Conservation (phyloP, 768 basidiomycete genomes). For the Boletus edulis region DNA sequence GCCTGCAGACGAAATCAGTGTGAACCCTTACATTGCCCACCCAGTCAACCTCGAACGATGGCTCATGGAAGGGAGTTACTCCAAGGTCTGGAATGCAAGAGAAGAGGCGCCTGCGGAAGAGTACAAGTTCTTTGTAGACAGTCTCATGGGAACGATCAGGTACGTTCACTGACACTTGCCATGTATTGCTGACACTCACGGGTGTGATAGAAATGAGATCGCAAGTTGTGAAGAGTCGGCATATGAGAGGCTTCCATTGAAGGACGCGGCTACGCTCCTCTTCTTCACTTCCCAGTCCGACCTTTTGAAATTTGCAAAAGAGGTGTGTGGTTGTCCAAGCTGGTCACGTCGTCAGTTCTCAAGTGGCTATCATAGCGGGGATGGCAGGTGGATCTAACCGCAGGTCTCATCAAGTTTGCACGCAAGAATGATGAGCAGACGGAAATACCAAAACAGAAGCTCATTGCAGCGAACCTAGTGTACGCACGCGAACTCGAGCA, state of each 20-base stretch:
- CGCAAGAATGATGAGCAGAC: slow-evolving; percentile 77
- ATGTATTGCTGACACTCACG: slow-evolving; percentile 2
- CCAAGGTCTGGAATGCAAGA: slow-evolving; percentile 95
- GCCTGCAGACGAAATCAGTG: slow-evolving; percentile 61
- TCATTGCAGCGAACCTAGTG: slow-evolving; percentile 71
- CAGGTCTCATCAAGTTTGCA: slow-evolving; percentile 70
- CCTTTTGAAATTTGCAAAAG: slow-evolving; percentile 74
- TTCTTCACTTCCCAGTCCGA: slow-evolving; percentile 88
- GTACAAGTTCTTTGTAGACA: slow-evolving; percentile 92
- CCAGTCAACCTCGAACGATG: slow-evolving; percentile 92
- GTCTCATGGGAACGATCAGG: slow-evolving; percentile 93
- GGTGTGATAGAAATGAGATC: slow-evolving; percentile 77
- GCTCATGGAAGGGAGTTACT: slow-evolving; percentile 99
- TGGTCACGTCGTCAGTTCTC: not conserved
- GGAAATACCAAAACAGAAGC: slow-evolving; percentile 83
- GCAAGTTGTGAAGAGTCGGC: slow-evolving; percentile 95
- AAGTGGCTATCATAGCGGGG: slow-evolving; percentile 52
- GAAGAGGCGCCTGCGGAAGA: slow-evolving; percentile 92
- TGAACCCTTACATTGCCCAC: slow-evolving; percentile 75
- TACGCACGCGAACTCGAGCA: slow-evolving; percentile 90
- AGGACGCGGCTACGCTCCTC: slow-evolving; percentile 85
- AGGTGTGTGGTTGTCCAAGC: slow-evolving; percentile 45
- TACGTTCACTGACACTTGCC: slow-evolving; percentile 30
- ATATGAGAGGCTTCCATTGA: slow-evolving; percentile 86
- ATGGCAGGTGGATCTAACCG: slow-evolving; percentile 79